Conservation (phyloP, 2,329 filamentous ascomycete genomes). For the Nothopassalora personata region DNA sequence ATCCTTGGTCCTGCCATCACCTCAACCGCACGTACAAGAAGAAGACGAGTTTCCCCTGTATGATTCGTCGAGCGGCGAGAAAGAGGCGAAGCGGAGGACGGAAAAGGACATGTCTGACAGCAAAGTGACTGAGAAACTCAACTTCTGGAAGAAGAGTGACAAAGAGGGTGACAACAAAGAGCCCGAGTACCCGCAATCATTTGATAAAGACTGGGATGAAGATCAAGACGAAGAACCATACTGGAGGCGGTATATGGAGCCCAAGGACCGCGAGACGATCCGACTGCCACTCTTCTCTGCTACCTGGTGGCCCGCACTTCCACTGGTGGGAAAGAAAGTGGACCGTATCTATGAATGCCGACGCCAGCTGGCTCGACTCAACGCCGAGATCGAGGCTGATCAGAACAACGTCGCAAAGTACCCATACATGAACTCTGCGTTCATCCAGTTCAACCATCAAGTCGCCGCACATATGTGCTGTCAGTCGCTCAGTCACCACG, state of each 20-base stretch:
- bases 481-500: slow-evolving; percentile 82
- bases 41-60: slow-evolving; percentile 31
- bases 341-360: slow-evolving; percentile 93
- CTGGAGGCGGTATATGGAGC: slow-evolving; percentile 74
- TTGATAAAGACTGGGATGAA: slow-evolving; percentile 57
- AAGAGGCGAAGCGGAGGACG: neutral
- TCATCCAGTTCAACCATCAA: slow-evolving; percentile 98
- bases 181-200: slow-evolving; percentile 56
- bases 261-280: slow-evolving; percentile 80
- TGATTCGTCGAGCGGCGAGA: slow-evolving; percentile 2
- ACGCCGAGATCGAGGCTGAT: slow-evolving; percentile 85
- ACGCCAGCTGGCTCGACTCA: slow-evolving; percentile 77
- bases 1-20: slow-evolving; percentile 38
- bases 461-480: slow-evolving; percentile 98
- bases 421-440: slow-evolving; percentile 90
- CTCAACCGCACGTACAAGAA: slow-evolving; percentile 37
- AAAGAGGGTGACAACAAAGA: slow-evolving; percentile 20
- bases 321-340: slow-evolving; percentile 78
- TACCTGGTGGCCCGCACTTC: slow-evolving; percentile 72
- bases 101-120: slow-evolving; percentile 15
- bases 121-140: slow-evolving; percentile 28
- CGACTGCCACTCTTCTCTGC: slow-evolving; percentile 59
- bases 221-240: slow-evolving; percentile 59
- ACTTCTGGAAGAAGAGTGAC: slow-evolving; percentile 29
- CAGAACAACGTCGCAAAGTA: slow-evolving; percentile 81